phyloP scores from a whole-genome alignment of 371 early-diverging fungal genomes.

The Amoeboaphelidium protococcarum region DNA sequence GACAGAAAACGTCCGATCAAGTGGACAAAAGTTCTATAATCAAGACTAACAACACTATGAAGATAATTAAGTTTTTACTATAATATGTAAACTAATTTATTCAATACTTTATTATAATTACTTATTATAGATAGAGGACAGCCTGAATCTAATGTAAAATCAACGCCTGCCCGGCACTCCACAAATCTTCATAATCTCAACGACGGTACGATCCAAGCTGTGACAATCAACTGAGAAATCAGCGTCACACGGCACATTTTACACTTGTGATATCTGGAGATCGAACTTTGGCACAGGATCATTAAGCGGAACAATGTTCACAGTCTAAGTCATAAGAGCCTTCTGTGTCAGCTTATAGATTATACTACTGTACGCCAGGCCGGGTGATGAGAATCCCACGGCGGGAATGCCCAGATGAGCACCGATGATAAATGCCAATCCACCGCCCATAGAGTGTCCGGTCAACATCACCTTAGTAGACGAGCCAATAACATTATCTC shows the following conservation, averaged over 20 bases:
- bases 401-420: constrained; percentile 4
- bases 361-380: constrained; percentile 5
- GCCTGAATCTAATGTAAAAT: too few species aligned
- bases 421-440: constrained; percentile 11
- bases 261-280: constrained; percentile 3
- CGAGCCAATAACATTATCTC: too few species aligned
- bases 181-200: not conserved
- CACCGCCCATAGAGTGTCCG: constrained; percentile 21
- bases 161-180: too few species aligned
- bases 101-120: too few species aligned
- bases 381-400: constrained; percentile 10
- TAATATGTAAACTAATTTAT: too few species aligned
- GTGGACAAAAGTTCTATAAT: too few species aligned
- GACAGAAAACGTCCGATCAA: too few species aligned
- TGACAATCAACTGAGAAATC: not conserved
- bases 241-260: constrained; percentile 2
- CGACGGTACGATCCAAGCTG: not conserved
- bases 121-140: too few species aligned
- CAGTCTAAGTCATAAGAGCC: not conserved
- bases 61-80: too few species aligned
- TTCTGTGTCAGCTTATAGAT: not conserved
- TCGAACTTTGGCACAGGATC: constrained; percentile 7
- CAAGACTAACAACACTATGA: too few species aligned
- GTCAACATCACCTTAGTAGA: too few species aligned
- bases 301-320: constrained; percentile 4